Evolutionary conservation across 352 stramenopile species (phyloP), one percentile per base, ranked within the genome.

Genomic region (Phytophthora kernoviae): DNA sequence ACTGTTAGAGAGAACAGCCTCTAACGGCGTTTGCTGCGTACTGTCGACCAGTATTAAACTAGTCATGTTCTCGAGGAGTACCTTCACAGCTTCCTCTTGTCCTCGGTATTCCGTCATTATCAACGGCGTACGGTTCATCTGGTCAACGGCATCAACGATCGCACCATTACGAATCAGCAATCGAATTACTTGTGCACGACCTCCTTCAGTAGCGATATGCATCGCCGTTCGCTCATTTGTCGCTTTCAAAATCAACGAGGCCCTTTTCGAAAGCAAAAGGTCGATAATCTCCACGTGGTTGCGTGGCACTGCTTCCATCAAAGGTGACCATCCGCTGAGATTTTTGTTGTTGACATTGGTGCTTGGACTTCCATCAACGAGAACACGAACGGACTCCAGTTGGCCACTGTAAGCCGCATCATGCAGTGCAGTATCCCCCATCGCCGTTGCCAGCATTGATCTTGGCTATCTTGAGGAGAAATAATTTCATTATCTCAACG

Each of bases 171-270:
- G 32, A 22, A 58, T 30, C 10, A 58, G 27, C 30, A 36, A 37
- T 0, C 39, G 27, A 17, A 51, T 32, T 18, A 58, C 51, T 15
- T 51, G 39, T 1, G 34, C 10, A 30, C 15, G 51, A 6, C 26
- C 37, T 11, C 50, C 51, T 44, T 51, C 40, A n/a, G 40, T 40
- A 6, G 51, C 51, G 22, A 58, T 50, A 44, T 58, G 51, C 18
- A 58, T 30, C 15, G 40, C 51, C 3, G 39, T 58, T 1, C 39
- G 39, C 20, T 41, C 51, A 7, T 58, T 18, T 5, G 34, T 50
- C 17, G 39, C 50, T n/a, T 44, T 49, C 15, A 40, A 9, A 10
- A n/a, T 44, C 4, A 58, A 18, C n/a, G 40, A 14, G 8, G 27
- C 51, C 34, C 22, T 8, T 9, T 58, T 50, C 11, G 12, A 5